Percentiles rank a stretch among this genome's conserved stretches.
Conservation (phyloP, 345 rosid species). For the Arabis hirsuta region DNA sequence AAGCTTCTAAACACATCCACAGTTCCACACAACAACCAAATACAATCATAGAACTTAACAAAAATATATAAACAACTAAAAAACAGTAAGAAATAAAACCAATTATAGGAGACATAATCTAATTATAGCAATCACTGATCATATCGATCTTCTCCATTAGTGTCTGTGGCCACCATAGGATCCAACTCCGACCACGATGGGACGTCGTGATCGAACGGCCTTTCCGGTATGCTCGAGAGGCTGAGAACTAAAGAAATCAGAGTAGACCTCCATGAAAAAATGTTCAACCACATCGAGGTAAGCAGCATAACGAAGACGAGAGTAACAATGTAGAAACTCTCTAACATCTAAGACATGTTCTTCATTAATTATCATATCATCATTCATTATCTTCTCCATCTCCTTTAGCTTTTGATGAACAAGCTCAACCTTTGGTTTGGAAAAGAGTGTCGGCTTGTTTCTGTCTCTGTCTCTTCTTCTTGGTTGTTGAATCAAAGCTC, state of each 20-base stretch:
- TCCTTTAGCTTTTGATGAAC: conserved; percentile 66
- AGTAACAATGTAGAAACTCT: conserved; percentile 79
- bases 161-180: conserved; percentile 14
- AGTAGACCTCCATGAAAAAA: conserved; percentile 70
- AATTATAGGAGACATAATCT: background rate
- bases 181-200: conserved; percentile 9
- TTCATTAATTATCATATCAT: conserved; percentile 45
- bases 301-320: conserved; percentile 71
- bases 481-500: conserved; percentile 16
- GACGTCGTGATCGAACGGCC: background rate
- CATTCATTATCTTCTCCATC: conserved; percentile 63
- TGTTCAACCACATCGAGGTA: conserved; percentile 72
- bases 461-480: conserved; percentile 35
- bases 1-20: no score
- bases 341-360: conserved; percentile 70
- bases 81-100: background rate
- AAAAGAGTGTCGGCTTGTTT: conserved; percentile 32
- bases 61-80: background rate
- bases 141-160: background rate
- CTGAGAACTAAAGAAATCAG: conserved; percentile 47
- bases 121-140: background rate
- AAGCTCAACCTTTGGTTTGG: conserved; percentile 44
- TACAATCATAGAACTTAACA: background rate
- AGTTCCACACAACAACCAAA: no score
- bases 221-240: background rate